These are phyloP conservation scores for Talaromyces liani DNA, from an alignment of 495 filamentous ascomycete species.

Conservation along the genomic window DNA sequence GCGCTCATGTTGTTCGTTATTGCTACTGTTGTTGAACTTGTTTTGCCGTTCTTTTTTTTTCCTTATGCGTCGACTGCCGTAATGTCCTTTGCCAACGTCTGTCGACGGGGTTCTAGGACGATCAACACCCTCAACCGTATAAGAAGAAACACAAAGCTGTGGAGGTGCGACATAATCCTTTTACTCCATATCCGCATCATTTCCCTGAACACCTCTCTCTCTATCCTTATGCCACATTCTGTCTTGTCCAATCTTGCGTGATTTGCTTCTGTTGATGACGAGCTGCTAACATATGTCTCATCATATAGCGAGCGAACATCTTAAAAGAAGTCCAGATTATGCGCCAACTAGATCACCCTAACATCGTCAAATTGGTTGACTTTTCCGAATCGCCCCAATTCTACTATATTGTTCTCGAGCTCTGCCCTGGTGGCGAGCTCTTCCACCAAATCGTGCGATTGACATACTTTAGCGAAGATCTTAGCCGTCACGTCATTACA, in stretches of 20 bases:
- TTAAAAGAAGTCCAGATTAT: slow-evolving; percentile 99
- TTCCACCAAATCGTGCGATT: slow-evolving; percentile 98
- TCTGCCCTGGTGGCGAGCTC: slow-evolving; percentile 90
- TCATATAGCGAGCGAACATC: slow-evolving; percentile 80
- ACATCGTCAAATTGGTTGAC: slow-evolving; percentile 85
- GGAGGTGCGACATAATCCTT: slow-evolving; percentile 75
- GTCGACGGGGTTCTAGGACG: slow-evolving; percentile 53
- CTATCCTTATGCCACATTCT: slow-evolving; percentile 5
- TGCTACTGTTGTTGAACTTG: slow-evolving; percentile 12
- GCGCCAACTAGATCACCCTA: slow-evolving; percentile 91
- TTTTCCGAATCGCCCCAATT: slow-evolving; percentile 92
- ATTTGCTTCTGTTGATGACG: slow-evolving; percentile 7
- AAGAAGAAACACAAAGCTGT: slow-evolving; percentile 88
- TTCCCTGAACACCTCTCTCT: slow-evolving; percentile 20
- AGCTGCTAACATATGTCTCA: neutral
- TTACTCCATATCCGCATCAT: slow-evolving; percentile 22
- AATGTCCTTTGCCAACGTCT: slow-evolving; percentile 27
- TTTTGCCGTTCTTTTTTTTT: slow-evolving; percentile 7
- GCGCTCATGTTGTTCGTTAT: slow-evolving; percentile 13
- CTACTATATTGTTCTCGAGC: slow-evolving; percentile 94
- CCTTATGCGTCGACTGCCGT: slow-evolving; percentile 5
- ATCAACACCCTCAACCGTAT: slow-evolving; percentile 87
- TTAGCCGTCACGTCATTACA: slow-evolving; percentile 86
- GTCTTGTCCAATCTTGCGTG: slow-evolving; percentile 8
- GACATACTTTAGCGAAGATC: slow-evolving; percentile 95